Percentiles rank a stretch among this genome's conserved stretches.
phyloP scores from a whole-genome alignment of 1,284 basidiomycete species.

The Microbotryomycetes sp. region DNA sequence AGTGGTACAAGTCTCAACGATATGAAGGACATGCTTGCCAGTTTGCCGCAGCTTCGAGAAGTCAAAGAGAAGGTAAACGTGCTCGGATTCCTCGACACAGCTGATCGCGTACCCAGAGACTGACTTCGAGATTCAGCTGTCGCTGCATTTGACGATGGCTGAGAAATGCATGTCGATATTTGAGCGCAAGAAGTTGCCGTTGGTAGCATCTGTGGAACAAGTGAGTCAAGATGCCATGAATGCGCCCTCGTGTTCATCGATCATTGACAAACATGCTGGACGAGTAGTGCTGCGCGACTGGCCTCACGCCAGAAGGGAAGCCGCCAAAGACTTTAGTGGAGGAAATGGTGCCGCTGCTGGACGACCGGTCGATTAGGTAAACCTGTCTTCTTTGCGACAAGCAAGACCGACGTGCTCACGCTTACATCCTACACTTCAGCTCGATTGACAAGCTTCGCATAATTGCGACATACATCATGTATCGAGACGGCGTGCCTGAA shows the following conservation, averaged over 20 bases:
- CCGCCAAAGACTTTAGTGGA: conserved; percentile 87
- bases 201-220: conserved; percentile 90
- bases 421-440: conserved; percentile 45
- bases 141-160: conserved; percentile 92
- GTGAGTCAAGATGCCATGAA: conserved; percentile 45
- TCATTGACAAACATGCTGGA: background rate
- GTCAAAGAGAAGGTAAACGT: conserved; percentile 78
- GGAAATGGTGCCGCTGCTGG: conserved; percentile 95
- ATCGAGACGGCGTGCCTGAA: conserved; percentile 93
- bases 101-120: background rate
- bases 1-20: conserved; percentile 83
- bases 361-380: conserved; percentile 73
- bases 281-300: conserved; percentile 80
- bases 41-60: conserved; percentile 88
- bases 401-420: background rate
- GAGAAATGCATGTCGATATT: conserved; percentile 95
- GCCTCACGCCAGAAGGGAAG: conserved; percentile 79
- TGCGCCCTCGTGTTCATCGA: background rate
- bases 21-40: conserved; percentile 99
- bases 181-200: conserved; percentile 75
- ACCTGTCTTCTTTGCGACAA: conserved; percentile 35
- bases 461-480: conserved; percentile 91
- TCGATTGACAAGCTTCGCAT: conserved; percentile 91
- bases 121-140: conserved; percentile 58
- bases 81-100: background rate